These are phyloP conservation scores for Tetraselmis striata DNA, from an alignment of 139 green algal genomes.

Conservation along the genomic window DNA sequence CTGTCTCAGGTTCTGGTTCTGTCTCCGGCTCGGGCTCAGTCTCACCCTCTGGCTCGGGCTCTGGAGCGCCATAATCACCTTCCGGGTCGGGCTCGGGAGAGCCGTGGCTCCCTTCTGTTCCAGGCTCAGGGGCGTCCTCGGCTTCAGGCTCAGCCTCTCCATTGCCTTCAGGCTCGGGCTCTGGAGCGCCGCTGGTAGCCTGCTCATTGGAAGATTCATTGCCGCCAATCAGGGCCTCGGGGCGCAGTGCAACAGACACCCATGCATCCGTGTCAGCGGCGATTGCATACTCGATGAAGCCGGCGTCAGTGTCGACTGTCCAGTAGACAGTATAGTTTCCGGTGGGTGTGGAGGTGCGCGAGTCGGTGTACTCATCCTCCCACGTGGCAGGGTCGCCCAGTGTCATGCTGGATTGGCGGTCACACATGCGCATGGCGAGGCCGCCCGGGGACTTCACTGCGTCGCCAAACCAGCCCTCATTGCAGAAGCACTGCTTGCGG, in stretches of 20 bases:
- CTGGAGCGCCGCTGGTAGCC: neutral
- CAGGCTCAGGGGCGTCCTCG: neutral
- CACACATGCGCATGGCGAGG: neutral
- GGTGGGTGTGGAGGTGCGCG: neutral
- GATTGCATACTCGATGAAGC: conserved; percentile 16
- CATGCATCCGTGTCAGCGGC: conserved; percentile 3
- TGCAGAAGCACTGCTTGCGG: conserved; percentile 24
- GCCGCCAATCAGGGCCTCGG: neutral
- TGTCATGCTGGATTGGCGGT: neutral
- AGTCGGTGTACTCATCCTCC: conserved; percentile 12
- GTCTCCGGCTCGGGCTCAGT: no score
- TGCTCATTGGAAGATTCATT: neutral
- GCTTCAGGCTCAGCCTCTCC: conserved; percentile 5
- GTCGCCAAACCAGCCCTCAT: conserved; percentile 17
- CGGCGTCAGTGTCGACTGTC: neutral
- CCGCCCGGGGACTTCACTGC: conserved; percentile 4
- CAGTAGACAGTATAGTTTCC: conserved; percentile 10
- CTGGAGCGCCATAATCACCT: no score
- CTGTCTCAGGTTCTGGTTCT: no score
- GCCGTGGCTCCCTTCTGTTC: no score
- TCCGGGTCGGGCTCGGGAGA: no score
- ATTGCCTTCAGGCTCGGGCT: neutral
- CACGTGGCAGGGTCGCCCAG: conserved; percentile 1
- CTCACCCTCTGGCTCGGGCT: conserved; percentile 1
- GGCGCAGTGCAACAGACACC: conserved; percentile 7